A percentile compares a stretch with the other conserved stretches of the same genome.
These are phyloP conservation scores for Musa beccarii DNA, from an alignment of 176 grass and related monocot genomes.

Conservation along the genomic window DNA sequence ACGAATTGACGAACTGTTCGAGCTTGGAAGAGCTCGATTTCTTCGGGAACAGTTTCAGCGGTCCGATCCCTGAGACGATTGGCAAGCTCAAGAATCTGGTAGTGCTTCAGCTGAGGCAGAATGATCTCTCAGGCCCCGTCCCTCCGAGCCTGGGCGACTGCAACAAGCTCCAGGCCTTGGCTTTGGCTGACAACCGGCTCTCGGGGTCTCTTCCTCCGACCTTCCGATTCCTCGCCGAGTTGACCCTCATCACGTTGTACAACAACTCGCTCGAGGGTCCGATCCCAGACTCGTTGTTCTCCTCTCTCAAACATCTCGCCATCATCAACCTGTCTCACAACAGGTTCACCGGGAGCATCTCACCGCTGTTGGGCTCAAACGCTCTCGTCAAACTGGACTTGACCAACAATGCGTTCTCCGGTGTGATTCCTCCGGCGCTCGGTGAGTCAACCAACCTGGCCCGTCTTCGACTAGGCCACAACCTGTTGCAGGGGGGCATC, in stretches of 20 bases:
- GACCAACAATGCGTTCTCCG: slow-evolving; percentile 74
- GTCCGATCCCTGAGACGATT: slow-evolving; percentile 46
- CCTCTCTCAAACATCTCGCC: slow-evolving; percentile 53
- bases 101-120: slow-evolving; percentile 90
- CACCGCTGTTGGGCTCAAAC: slow-evolving; percentile 62
- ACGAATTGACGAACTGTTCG: slow-evolving; percentile 55
- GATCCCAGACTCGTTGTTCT: slow-evolving; percentile 50
- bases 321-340: slow-evolving; percentile 89
- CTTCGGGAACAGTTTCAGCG: slow-evolving; percentile 79
- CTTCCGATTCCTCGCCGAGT: slow-evolving; percentile 39
- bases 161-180: slow-evolving; percentile 53
- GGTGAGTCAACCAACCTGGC: slow-evolving; percentile 40
- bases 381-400: slow-evolving; percentile 49
- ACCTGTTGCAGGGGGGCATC: slow-evolving; percentile 45
- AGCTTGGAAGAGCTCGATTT: slow-evolving; percentile 89
- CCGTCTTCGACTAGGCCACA: slow-evolving; percentile 53
- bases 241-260: slow-evolving; percentile 77
- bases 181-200: slow-evolving; percentile 76
- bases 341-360: slow-evolving; percentile 48
- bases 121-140: slow-evolving; percentile 63
- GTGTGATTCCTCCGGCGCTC: slow-evolving; percentile 36
- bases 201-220: slow-evolving; percentile 45
- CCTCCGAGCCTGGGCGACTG: slow-evolving; percentile 71
- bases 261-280: slow-evolving; percentile 74
- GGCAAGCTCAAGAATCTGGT: slow-evolving; percentile 62